Evolutionary conservation across 176 grass and related monocot genomes (phyloP).

Genomic region (Triticum urartu): DNA sequence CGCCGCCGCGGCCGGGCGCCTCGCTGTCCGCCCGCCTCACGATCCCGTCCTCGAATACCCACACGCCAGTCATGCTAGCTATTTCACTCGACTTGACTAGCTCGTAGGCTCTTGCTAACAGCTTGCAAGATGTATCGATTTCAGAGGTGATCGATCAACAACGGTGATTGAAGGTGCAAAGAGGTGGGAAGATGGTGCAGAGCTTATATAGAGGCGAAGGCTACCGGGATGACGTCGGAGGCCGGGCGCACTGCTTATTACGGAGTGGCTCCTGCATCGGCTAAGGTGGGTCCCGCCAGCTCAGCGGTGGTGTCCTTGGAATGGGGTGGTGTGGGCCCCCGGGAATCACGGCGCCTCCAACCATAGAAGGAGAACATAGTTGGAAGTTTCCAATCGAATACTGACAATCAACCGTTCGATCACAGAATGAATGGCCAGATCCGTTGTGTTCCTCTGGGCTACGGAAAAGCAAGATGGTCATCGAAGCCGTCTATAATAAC

Average conservation of each 20-base stretch:
- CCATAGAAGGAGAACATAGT: slow-evolving; percentile 15
- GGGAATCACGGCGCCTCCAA: slow-evolving; percentile 36
- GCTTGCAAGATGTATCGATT: neutral
- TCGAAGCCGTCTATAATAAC: neutral
- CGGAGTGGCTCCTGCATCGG: slow-evolving; percentile 33
- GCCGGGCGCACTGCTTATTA: neutral
- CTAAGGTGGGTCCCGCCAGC: slow-evolving; percentile 50
- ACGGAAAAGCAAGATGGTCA: neutral
- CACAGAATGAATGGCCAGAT: neutral
- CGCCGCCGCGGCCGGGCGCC: neutral
- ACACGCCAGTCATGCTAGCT: slow-evolving; percentile 60
- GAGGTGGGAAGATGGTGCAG: neutral
- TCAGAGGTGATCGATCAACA: neutral
- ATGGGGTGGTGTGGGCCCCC: neutral
- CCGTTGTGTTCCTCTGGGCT: neutral
- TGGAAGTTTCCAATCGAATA: slow-evolving; percentile 28
- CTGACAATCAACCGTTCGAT: neutral
- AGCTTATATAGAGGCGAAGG: slow-evolving; percentile 40
- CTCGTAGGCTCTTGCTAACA: neutral
- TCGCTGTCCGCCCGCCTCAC: slow-evolving; percentile 55
- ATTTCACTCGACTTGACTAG: neutral
- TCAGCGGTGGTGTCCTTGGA: slow-evolving; percentile 20
- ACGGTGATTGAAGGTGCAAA: slow-evolving; percentile 13
- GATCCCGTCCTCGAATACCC: slow-evolving; percentile 77
- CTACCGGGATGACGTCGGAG: slow-evolving; percentile 15